Conservation (phyloP, 2,329 filamentous ascomycete species). For the Aotearoamyces nothofagi region DNA sequence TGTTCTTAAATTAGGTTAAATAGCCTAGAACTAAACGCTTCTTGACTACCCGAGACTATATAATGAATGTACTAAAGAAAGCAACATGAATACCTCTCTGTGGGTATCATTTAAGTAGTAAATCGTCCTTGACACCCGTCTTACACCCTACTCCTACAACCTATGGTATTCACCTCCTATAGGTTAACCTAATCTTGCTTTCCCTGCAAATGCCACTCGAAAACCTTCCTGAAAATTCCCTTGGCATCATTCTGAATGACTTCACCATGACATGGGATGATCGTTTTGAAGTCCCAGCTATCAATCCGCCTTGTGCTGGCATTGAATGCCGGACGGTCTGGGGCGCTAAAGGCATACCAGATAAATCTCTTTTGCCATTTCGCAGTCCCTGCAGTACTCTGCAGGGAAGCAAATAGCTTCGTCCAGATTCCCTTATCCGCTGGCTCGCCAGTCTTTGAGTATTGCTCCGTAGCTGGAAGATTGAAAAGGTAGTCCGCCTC, state of each 20-base stretch:
- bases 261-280: conserved; percentile 92
- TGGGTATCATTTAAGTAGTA: no score
- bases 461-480: conserved; percentile 76
- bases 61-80: no score
- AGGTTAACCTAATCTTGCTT: conserved; percentile 17
- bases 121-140: no score
- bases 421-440: conserved; percentile 42
- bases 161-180: no score
- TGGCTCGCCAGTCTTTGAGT: conserved; percentile 38
- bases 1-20: no score
- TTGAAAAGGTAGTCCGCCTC: conserved; percentile 90
- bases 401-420: conserved; percentile 37
- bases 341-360: conserved; percentile 55
- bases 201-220: conserved; percentile 71
- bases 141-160: no score
- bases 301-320: conserved; percentile 54
- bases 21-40: no score
- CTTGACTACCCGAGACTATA: no score
- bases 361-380: conserved; percentile 65
- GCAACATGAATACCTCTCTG: no score
- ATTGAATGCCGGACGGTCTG: conserved; percentile 53
- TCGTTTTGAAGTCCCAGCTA: conserved; percentile 68
- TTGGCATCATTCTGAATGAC: conserved; percentile 63
- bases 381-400: conserved; percentile 45
- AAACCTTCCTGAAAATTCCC: conserved; percentile 59